A percentile compares a stretch with the other conserved stretches of the same genome.
Conservation (phyloP, 2,329 filamentous ascomycete species). For the Neonectria coccinea region DNA sequence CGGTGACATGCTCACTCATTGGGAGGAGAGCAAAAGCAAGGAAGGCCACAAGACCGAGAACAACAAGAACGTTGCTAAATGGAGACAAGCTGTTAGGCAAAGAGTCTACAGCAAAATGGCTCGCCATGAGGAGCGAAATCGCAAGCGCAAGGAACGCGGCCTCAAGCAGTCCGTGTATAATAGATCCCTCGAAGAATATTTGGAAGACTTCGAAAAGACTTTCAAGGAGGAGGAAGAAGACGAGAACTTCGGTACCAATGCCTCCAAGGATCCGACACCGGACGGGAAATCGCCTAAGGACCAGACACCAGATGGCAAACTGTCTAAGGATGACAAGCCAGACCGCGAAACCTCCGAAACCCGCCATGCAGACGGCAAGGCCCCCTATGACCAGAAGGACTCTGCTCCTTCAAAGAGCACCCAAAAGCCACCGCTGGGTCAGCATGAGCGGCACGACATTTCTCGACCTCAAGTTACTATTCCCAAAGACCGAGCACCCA, state of each 20-base stretch:
- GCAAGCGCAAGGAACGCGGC: conserved; percentile 55
- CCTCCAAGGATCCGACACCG: not conserved
- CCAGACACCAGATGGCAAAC: not conserved
- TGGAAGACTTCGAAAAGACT: conserved; percentile 31
- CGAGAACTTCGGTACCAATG: conserved; percentile 7
- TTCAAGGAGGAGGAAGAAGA: conserved; percentile 30
- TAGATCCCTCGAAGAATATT: conserved; percentile 38
- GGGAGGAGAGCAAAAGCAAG: conserved; percentile 57
- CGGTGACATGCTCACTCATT: conserved; percentile 53
- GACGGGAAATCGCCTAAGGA: not conserved
- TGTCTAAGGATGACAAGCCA: no score
- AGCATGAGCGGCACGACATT: not conserved
- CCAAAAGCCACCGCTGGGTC: not conserved
- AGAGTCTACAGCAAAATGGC: conserved; percentile 46
- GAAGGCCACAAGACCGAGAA: conserved; percentile 48
- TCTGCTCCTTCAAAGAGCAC: not conserved
- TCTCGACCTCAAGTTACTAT: not conserved
- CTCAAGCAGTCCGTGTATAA: conserved; percentile 43
- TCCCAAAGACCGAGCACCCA: not conserved
- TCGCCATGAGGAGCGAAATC: conserved; percentile 59
- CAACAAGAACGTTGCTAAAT: conserved; percentile 55
- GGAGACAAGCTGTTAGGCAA: conserved; percentile 49
- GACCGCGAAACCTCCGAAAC: not conserved
- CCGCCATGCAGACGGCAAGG: not conserved
- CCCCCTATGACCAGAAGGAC: not conserved